Evolutionary conservation across 2,329 filamentous ascomycete species (phyloP), one percentile per base, ranked within the genome.

Genomic region (Ophiostoma montium): DNA sequence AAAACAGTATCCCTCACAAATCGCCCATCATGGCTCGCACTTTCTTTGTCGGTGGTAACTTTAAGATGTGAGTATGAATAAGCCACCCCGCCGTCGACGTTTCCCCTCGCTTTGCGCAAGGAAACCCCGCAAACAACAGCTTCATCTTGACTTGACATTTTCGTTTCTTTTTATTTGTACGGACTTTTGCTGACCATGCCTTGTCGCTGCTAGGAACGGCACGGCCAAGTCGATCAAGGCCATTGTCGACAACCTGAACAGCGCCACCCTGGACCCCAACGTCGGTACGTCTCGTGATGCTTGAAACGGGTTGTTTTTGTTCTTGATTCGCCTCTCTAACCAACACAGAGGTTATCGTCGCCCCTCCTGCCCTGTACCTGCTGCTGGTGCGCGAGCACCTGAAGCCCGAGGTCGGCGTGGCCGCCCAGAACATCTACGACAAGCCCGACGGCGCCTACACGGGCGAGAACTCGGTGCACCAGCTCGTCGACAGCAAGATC

Each of bases 31-130:
- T 94, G 88, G 77, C 82, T 78, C 88, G 88, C 75, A 84, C 88
- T 75, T 95, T 94, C 77, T 94, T 95, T 69, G 86, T 95, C 68
- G 89, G 89, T 69, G 89, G 89, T 66, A 98, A 98, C 83, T 96
- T 96, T 76, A 96, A 98, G 79, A 96, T 96, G 89, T 94, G 72
- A 65, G 76, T 67, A 3, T n/a, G 11, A 35, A 48, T 53, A 59
- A 53, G 41, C 41, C 49, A 48, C 41, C 45, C 49, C 49, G 49
- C 46, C 19, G 41, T 18, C n/a, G 39, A 32, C 32, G 35, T 35
- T 31, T 23, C 16, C 15, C 30, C 57, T 56, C 56, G 59, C 52
- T 54, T 55, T 52, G 51, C 54, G 56, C 55, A 35, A 43, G 45
- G 47, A 54, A 54, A 52, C 50, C 49, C 50, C 52, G 53, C 57